Evolutionary conservation across 2,329 filamentous ascomycete species (phyloP).

Genomic region (Ascochyta viciae-villosae): DNA sequence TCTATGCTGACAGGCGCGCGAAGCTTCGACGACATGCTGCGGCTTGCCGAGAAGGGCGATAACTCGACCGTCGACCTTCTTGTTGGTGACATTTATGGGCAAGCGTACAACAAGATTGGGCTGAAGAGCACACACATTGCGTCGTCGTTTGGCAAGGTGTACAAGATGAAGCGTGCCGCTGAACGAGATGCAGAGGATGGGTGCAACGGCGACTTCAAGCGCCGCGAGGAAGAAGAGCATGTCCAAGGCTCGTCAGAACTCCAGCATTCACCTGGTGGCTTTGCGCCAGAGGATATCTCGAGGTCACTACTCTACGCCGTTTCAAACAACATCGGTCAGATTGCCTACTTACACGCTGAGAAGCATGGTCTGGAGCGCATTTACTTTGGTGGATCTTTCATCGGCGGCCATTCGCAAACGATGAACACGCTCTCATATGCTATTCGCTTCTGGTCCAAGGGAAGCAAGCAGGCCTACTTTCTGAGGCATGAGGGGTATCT

Average conservation of each 20-base stretch:
- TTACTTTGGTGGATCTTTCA: slow-evolving; percentile 97
- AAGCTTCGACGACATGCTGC: slow-evolving; percentile 97
- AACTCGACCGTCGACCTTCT: slow-evolving; percentile 95
- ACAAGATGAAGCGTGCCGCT: slow-evolving; percentile 86
- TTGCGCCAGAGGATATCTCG: slow-evolving; percentile 84
- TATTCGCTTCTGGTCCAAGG: slow-evolving; percentile 97
- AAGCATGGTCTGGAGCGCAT: slow-evolving; percentile 91
- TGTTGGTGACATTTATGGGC: slow-evolving; percentile 96
- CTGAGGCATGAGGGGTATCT: slow-evolving; percentile 94
- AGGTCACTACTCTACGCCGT: slow-evolving; percentile 92
- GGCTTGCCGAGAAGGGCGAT: slow-evolving; percentile 87
- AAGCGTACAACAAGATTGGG: slow-evolving; percentile 94
- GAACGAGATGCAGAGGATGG: slow-evolving; percentile 79
- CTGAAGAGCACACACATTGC: slow-evolving; percentile 96
- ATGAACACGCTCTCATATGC: slow-evolving; percentile 98
- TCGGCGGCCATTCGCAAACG: slow-evolving; percentile 93
- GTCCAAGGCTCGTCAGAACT: slow-evolving; percentile 38
- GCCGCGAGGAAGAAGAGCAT: slow-evolving; percentile 45
- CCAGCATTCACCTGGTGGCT: slow-evolving; percentile 56
- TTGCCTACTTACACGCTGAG: slow-evolving; percentile 95
- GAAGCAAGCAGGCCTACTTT: slow-evolving; percentile 94
- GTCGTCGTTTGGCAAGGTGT: slow-evolving; percentile 95
- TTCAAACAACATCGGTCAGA: slow-evolving; percentile 96
- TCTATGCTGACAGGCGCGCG: slow-evolving; percentile 90
- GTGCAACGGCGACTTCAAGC: slow-evolving; percentile 59